A percentile compares a stretch with the other conserved stretches of the same genome.
These are phyloP conservation scores for Phaeophleospora eucalypticola DNA, from an alignment of 2,329 filamentous ascomycete species.

Conservation along the genomic window DNA sequence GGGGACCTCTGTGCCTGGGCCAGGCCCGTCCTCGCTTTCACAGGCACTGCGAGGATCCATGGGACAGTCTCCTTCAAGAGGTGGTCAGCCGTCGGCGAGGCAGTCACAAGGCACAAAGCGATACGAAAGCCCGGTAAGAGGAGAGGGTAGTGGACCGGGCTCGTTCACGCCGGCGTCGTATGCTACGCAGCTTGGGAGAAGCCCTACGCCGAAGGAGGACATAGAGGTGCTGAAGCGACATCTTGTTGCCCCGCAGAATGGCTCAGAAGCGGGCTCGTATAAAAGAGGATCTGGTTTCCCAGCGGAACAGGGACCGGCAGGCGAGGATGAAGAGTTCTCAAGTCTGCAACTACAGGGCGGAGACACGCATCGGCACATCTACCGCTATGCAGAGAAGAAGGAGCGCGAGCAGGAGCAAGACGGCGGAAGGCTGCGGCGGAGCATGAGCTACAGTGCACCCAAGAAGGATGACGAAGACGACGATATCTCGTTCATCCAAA, in stretches of 20 bases:
- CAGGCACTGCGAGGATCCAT: constrained; percentile 76
- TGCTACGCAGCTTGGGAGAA: constrained; percentile 39
- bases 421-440: constrained; percentile 62
- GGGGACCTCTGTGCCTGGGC: constrained; percentile 61
- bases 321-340: constrained; percentile 76
- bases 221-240: constrained; percentile 88
- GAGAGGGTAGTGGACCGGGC: constrained; percentile 60
- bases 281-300: constrained; percentile 22
- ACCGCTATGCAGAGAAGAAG: constrained; percentile 91
- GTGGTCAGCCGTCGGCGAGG: constrained; percentile 50
- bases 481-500: constrained; percentile 84
- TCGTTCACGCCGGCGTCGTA: constrained; percentile 71
- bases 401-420: constrained; percentile 66
- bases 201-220: constrained; percentile 69
- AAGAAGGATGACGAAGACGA: constrained; percentile 69
- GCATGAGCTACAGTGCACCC: constrained; percentile 79
- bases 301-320: constrained; percentile 27
- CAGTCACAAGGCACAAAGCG: constrained; percentile 48
- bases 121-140: constrained; percentile 41
- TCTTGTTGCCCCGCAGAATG: constrained; percentile 65
- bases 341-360: constrained; percentile 90
- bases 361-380: constrained; percentile 90
- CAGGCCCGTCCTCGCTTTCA: constrained; percentile 81
- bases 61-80: constrained; percentile 64
- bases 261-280: constrained; percentile 32